A percentile compares a stretch with the other conserved stretches of the same genome.
Conservation (phyloP, 768 basidiomycete genomes). For the Kwoniella mangroviensis region DNA sequence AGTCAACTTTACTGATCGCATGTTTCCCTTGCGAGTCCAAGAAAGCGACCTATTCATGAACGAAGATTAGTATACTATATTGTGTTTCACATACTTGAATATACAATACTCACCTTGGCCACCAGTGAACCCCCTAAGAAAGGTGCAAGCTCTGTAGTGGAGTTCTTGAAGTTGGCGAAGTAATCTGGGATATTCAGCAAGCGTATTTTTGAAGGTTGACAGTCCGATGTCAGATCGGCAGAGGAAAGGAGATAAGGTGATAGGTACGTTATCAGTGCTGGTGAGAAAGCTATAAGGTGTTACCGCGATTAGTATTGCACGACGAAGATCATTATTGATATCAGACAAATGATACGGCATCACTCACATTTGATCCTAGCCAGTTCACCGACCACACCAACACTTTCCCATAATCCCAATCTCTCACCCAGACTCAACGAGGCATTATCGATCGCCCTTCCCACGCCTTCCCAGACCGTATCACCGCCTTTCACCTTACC, state of each 20-base stretch:
- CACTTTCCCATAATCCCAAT: constrained; percentile 48
- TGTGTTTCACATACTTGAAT: no score
- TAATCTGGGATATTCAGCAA: constrained; percentile 54
- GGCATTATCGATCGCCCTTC: constrained; percentile 42
- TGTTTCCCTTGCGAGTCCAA: constrained; percentile 41
- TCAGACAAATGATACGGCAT: background rate
- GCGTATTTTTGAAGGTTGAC: constrained; percentile 45
- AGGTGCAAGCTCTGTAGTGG: constrained; percentile 48
- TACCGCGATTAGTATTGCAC: no score
- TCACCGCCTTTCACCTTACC: constrained; percentile 40
- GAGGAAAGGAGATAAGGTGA: constrained; percentile 50
- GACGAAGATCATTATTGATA: no score
- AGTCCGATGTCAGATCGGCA: constrained; percentile 48
- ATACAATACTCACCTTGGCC: constrained; percentile 41
- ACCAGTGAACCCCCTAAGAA: constrained; percentile 55
- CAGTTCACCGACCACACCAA: constrained; percentile 53
- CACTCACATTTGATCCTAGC: constrained; percentile 54
- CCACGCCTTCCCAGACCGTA: constrained; percentile 54
- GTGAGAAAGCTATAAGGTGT: constrained; percentile 39
- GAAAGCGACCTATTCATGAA: constrained; percentile 39
- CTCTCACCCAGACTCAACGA: constrained; percentile 38
- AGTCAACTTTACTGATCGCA: constrained; percentile 52
- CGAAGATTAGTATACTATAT: no score
- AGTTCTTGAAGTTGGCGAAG: constrained; percentile 50
- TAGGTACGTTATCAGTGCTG: constrained; percentile 52